Base-by-base conservation (phyloP, 192 early-diverging fungal species). In the Cetraspora pellucida region DNA sequence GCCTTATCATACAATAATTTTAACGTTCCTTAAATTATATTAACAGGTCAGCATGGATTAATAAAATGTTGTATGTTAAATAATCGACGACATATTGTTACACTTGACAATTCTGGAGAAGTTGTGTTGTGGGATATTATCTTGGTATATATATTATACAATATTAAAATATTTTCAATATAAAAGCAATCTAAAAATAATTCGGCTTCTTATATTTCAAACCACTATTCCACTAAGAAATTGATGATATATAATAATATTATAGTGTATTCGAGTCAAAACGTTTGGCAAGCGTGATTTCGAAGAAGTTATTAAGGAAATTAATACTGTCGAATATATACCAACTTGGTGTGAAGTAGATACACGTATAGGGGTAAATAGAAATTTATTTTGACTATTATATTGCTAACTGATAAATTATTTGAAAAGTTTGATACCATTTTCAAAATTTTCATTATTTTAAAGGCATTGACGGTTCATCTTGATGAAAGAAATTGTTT, bases 111-210 rank as follows among this genome's bases (percentile, higher is more conserved):
- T 28, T 86, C 75, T 43, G 94, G 93, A 0, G 86, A 90, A 31
- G 90, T 98, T 14, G 88, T 88, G 0, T 81, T 98, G 45, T 99
- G 98, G 98, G 96, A 99, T 84, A 87, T 99, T 54, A 87, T 97
- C 87, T 91, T 81, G 80, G 87, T 78, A 87, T 86, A 23, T 31
- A 88, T 43, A 71, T 63, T 31, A 2, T 46, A 14, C 37, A 11
- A 44, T 23, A 44, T 19, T 46, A 25, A 6, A 67, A 44, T 19
- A n/a, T 31, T 46, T 46, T 44, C 13, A 60, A 21, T 54, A 54
- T 37, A 37, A 37, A 37, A 37, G 37, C 37, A 37, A 37, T 37
- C 37, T 37, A 37, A 37, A 37, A 37, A 37, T 37, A 37, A 37
- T 37, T 7, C 7, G 37, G 1, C 37, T 7, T 37, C 7, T 37